These are phyloP conservation scores for Calophaca sinica DNA, from an alignment of 306 rosid genomes.

Conservation along the genomic window DNA sequence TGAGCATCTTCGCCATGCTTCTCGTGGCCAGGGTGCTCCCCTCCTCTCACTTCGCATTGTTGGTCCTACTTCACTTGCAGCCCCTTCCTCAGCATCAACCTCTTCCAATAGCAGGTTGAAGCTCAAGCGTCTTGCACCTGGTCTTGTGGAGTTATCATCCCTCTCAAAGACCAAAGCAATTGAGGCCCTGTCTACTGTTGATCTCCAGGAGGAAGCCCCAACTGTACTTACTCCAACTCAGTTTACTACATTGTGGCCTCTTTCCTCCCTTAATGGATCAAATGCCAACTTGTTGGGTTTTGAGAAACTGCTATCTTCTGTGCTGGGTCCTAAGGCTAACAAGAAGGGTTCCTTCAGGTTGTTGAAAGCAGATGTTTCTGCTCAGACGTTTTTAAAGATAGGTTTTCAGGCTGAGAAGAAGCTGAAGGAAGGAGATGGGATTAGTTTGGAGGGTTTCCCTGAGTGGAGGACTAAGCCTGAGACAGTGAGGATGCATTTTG, in stretches of 20 bases:
- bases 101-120: conserved; percentile 71
- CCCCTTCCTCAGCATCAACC: conserved; percentile 66
- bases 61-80: conserved; percentile 83
- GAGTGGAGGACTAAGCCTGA: conserved; percentile 92
- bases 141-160: conserved; percentile 88
- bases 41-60: conserved; percentile 84
- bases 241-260: conserved; percentile 81
- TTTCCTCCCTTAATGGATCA: conserved; percentile 84
- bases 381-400: conserved; percentile 82
- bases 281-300: conserved; percentile 77
- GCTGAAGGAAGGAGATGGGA: conserved; percentile 73
- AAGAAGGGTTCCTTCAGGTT: conserved; percentile 82
- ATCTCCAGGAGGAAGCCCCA: conserved; percentile 59
- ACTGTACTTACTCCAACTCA: conserved; percentile 70
- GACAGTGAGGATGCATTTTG: conserved; percentile 70
- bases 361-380: conserved; percentile 88
- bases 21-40: conserved; percentile 59
- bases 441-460: conserved; percentile 63
- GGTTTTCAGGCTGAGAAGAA: conserved; percentile 90
- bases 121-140: conserved; percentile 96
- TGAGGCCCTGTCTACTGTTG: conserved; percentile 54
- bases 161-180: conserved; percentile 51
- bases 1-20: conserved; percentile 72
- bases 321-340: conserved; percentile 74
- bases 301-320: conserved; percentile 72